Evolutionary conservation across 2,329 filamentous ascomycete species (phyloP).

Genomic region (Pseudocercospora fijiensis): DNA sequence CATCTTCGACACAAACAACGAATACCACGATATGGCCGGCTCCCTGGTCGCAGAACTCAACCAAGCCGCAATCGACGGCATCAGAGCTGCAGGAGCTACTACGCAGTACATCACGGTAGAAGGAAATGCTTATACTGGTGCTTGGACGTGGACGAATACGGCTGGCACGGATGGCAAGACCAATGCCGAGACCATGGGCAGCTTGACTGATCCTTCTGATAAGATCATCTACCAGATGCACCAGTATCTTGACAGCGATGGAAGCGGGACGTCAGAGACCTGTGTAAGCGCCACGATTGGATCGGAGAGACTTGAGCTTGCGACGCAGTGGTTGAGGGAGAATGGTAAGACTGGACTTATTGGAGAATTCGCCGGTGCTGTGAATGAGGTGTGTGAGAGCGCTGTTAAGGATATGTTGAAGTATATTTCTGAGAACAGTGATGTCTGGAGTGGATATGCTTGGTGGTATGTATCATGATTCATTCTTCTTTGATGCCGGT

Average conservation of each 20-base stretch:
- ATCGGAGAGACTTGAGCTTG: conserved; percentile 50
- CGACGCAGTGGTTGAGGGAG: conserved; percentile 55
- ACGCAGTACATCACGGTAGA: conserved; percentile 62
- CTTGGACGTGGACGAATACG: conserved; percentile 52
- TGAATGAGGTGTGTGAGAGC: conserved; percentile 51
- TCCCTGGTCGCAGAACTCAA: conserved; percentile 48
- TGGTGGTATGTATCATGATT: conserved; percentile 46
- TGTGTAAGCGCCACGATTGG: conserved; percentile 58
- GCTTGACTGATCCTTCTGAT: conserved; percentile 53
- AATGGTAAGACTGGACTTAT: conserved; percentile 55
- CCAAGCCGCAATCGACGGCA: conserved; percentile 50
- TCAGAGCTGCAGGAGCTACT: conserved; percentile 46
- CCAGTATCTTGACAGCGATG: conserved; percentile 60
- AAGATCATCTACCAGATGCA: conserved; percentile 63
- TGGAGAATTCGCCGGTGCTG: conserved; percentile 57
- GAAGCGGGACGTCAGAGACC: conserved; percentile 51
- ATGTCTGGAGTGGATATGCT: conserved; percentile 55
- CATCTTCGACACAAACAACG: conserved; percentile 52
- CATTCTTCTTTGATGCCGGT: background rate
- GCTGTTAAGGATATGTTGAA: conserved; percentile 53
- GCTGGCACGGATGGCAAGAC: conserved; percentile 44
- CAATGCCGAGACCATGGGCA: conserved; percentile 48
- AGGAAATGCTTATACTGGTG: conserved; percentile 52
- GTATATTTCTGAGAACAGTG: conserved; percentile 50
- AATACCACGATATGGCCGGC: conserved; percentile 48